These are phyloP conservation scores for Entomortierella parvispora DNA, from an alignment of 192 early-diverging fungal genomes.

Conservation along the genomic window DNA sequence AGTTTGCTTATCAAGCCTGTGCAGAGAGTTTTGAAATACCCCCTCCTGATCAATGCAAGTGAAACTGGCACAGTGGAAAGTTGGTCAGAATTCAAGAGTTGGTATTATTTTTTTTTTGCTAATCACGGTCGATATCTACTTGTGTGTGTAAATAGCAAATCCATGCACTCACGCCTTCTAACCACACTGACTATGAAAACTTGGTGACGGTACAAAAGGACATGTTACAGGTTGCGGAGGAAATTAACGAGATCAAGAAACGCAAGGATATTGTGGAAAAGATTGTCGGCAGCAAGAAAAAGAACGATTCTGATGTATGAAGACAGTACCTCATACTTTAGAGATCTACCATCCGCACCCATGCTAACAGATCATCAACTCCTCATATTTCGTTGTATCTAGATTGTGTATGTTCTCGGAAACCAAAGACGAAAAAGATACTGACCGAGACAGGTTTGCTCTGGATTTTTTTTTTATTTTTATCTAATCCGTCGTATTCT, in stretches of 20 bases:
- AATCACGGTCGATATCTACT: too few relatives aligned
- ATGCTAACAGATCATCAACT: too few relatives aligned
- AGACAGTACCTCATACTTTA: neutral
- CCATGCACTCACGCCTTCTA: constrained; percentile 62
- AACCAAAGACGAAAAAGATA: neutral
- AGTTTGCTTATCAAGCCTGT: constrained; percentile 96
- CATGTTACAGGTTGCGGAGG: constrained; percentile 76
- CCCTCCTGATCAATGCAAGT: constrained; percentile 80
- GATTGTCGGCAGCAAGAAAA: constrained; percentile 78
- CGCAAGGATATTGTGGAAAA: constrained; percentile 90
- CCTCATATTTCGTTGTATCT: neutral
- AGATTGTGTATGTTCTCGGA: constrained; percentile 40
- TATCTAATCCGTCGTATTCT: neutral
- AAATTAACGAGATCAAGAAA: constrained; percentile 87
- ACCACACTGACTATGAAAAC: constrained; percentile 67
- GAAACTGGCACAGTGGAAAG: neutral
- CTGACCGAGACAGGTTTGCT: neutral
- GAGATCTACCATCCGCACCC: too few relatives aligned
- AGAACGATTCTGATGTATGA: constrained; percentile 76
- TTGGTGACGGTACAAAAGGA: constrained; percentile 58
- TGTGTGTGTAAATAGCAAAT: constrained; percentile 52
- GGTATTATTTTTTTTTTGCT: constrained; percentile 2
- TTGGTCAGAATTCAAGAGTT: constrained; percentile 1
- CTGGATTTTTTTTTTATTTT: neutral
- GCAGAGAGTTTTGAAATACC: constrained; percentile 97